Evolutionary conservation across 192 early-diverging fungal species (phyloP).

Genomic region (Coemansia sp.): DNA sequence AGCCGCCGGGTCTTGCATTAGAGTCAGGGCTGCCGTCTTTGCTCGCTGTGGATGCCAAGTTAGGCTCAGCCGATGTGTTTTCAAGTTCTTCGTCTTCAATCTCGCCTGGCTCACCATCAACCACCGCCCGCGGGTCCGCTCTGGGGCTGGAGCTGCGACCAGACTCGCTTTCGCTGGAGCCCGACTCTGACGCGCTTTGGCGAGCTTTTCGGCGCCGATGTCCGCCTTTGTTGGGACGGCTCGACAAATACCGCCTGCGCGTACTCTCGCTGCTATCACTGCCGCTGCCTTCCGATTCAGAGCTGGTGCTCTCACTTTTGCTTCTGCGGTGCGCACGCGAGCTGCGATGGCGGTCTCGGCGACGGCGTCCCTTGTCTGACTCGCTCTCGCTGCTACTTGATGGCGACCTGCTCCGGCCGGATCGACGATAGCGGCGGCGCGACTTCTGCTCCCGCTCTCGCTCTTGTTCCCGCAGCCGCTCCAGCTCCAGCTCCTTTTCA

Average conservation of each 20-base stretch:
- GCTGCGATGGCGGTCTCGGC: background rate
- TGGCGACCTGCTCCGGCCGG: background rate
- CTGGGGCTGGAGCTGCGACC: background rate
- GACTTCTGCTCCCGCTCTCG: background rate
- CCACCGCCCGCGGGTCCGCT: constrained; percentile 12
- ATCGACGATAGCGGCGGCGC: background rate
- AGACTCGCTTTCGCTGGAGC: background rate
- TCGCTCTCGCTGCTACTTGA: background rate
- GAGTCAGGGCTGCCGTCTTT: no score
- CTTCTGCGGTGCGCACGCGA: background rate
- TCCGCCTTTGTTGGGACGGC: background rate
- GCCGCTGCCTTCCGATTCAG: background rate
- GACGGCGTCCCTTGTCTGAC: background rate
- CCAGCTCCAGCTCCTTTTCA: constrained; percentile 21
- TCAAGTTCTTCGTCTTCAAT: constrained; percentile 40
- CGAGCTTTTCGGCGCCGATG: background rate
- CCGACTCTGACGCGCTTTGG: constrained; percentile 4
- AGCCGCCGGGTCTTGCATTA: no score
- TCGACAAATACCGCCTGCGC: background rate
- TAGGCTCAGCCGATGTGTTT: background rate
- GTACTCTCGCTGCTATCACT: constrained; percentile 1
- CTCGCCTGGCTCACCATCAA: constrained; percentile 47
- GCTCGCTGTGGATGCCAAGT: no score
- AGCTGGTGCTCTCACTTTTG: constrained; percentile 1
- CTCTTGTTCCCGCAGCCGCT: background rate